Base-by-base conservation (phyloP, 371 early-diverging fungal species). In the Rhizopus arrhizus region DNA sequence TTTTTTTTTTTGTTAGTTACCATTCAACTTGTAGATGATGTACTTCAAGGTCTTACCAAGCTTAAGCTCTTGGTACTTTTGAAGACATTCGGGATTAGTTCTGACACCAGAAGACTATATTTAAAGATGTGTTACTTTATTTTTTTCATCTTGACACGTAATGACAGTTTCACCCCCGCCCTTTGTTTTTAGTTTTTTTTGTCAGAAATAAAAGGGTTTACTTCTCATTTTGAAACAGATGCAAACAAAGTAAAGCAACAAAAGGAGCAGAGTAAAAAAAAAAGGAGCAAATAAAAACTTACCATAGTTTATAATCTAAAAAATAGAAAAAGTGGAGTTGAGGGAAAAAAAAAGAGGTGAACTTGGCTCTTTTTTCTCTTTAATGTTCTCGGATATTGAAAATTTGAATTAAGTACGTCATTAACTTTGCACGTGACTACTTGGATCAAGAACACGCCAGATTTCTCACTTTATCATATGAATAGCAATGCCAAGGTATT, bases 21-120 rank as follows among this genome's bases (percentile, higher is more conserved):
- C 86, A 68, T 72, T 79, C 55, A 96, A 75, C 82, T 89, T 91
- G 86, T 80, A 94, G 69, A 92, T 80, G 56, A 93, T 78, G 72
- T 81, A 95, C 73, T 86, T 86, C 77, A 77, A 83, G 68, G 82
- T 83, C 69, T 91, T 87, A 62, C 75, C 76, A 50, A 90, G 67
- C 84, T 93, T 94, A 40, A 95, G 75, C 7, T 89, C 88, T 57
- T 81, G 70, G 80, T 73, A 95, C 35, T 64, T 62, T 1, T 70
- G 73, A 50, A 91, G 56, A 78, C 92, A 92, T 28, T 74, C 60
- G 29, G 84, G 77, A 61, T 78, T 72, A 48, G 90, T 89, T 46
- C 75, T 65, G 41, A 92, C 90, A 69, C 95, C 95, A 55, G 87
- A 85, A 55, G 85, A 75, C 81, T 80, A 71, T 28, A 22, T 22